phyloP scores from a whole-genome alignment of 164 flowering plant species.

The Liriodendron chinense region DNA sequence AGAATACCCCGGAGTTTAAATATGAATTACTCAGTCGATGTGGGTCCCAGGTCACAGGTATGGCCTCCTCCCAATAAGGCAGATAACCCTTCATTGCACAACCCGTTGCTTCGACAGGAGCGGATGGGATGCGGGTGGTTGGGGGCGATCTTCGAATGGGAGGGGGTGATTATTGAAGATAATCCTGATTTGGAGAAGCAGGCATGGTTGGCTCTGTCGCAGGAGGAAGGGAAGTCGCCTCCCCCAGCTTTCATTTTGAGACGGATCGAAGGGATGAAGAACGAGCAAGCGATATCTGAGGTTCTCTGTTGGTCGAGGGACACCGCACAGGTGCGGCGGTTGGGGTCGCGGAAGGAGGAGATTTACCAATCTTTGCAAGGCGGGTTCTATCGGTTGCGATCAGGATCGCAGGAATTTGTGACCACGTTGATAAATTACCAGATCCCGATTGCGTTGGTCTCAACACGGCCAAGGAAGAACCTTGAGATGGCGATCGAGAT shows the following conservation, averaged over 20 bases:
- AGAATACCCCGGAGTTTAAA: slow-evolving; percentile 26
- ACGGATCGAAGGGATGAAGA: slow-evolving; percentile 95
- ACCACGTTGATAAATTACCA: slow-evolving; percentile 68
- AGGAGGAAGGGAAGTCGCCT: slow-evolving; percentile 89
- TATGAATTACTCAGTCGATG: slow-evolving; percentile 36
- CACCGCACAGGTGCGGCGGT: slow-evolving; percentile 53
- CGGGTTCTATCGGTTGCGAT: slow-evolving; percentile 59
- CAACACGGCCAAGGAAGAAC: slow-evolving; percentile 69
- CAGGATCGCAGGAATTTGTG: slow-evolving; percentile 84
- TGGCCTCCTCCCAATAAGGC: slow-evolving; percentile 89
- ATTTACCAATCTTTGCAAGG: slow-evolving; percentile 75
- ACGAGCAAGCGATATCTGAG: slow-evolving; percentile 92
- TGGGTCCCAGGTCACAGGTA: slow-evolving; percentile 32
- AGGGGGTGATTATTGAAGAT: slow-evolving; percentile 84
- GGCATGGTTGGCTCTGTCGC: slow-evolving; percentile 76
- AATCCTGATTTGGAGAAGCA: slow-evolving; percentile 82
- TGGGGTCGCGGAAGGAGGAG: slow-evolving; percentile 81
- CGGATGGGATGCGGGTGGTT: slow-evolving; percentile 99
- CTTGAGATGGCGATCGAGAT: slow-evolving; percentile 62
- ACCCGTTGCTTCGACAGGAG: slow-evolving; percentile 87
- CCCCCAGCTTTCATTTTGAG: slow-evolving; percentile 68
- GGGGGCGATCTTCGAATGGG: slow-evolving; percentile 96
- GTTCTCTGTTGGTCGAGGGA: slow-evolving; percentile 98
- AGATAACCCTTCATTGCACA: slow-evolving; percentile 74
- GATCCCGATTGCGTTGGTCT: slow-evolving; percentile 90